Evolutionary conservation across 768 basidiomycete species (phyloP).

Genomic region (Podaxis carcinomalis): DNA sequence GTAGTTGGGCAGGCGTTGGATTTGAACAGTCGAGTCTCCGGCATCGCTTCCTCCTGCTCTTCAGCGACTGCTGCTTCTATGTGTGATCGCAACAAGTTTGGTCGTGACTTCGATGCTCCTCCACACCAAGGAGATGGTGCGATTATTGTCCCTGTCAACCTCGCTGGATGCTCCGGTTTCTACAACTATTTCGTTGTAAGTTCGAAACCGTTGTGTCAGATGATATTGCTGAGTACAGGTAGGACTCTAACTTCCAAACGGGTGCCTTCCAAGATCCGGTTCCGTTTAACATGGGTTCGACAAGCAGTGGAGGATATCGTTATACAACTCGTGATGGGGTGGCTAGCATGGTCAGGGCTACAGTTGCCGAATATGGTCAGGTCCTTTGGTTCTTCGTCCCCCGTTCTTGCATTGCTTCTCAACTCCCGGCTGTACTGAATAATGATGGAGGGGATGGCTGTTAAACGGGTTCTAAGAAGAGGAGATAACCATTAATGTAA

Average conservation of each 20-base stretch:
- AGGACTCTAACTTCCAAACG: slow-evolving; percentile 20
- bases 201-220: background rate
- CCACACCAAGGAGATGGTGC: slow-evolving; percentile 22
- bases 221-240: background rate
- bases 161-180: slow-evolving; percentile 20
- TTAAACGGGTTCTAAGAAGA: background rate
- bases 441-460: slow-evolving; percentile 22
- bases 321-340: slow-evolving; percentile 18
- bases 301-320: slow-evolving; percentile 17
- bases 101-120: slow-evolving; percentile 22
- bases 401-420: slow-evolving; percentile 20
- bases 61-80: slow-evolving; percentile 14
- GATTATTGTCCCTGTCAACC: slow-evolving; percentile 18
- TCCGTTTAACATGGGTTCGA: slow-evolving; percentile 21
- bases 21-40: slow-evolving; percentile 1
- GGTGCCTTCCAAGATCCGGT: slow-evolving; percentile 23
- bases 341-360: slow-evolving; percentile 22
- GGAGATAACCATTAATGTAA: background rate
- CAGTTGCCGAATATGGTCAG: slow-evolving; percentile 21
- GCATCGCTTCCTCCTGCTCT: slow-evolving; percentile 16
- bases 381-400: slow-evolving; percentile 26
- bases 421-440: slow-evolving; percentile 19
- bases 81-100: slow-evolving; percentile 21
- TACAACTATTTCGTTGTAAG: slow-evolving; percentile 24
- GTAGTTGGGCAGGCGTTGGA: background rate